phyloP scores from a whole-genome alignment of 2,329 filamentous ascomycete species.

The Corinectria fuckeliana region DNA sequence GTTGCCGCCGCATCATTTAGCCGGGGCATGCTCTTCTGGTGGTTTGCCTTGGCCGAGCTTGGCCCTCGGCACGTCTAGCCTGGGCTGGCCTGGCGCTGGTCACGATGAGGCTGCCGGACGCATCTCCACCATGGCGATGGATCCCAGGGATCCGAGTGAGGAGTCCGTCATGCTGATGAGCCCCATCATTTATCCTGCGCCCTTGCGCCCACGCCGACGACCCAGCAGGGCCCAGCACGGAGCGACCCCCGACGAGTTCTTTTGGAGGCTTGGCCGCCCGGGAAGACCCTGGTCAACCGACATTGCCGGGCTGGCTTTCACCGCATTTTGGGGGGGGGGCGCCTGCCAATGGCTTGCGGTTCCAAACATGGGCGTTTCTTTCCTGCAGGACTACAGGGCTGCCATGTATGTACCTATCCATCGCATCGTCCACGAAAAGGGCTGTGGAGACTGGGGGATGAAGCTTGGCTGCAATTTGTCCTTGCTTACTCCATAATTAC shows the following conservation, averaged over 20 bases:
- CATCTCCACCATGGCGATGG: conserved; percentile 17
- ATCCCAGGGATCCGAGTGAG: conserved; percentile 9
- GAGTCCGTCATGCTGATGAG: not conserved
- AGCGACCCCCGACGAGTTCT: not conserved
- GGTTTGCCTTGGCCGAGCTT: conserved; percentile 22
- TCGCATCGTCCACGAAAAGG: not conserved
- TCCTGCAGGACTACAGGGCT: conserved; percentile 22
- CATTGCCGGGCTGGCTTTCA: conserved; percentile 36
- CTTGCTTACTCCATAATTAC: not conserved
- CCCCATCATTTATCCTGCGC: conserved; percentile 11
- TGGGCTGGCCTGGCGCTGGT: conserved; percentile 22
- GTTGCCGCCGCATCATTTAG: conserved; percentile 20
- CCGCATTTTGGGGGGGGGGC: conserved; percentile 36
- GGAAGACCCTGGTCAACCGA: conserved; percentile 35
- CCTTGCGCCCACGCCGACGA: conserved; percentile 26
- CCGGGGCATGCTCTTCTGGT: conserved; percentile 26
- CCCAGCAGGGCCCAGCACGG: not conserved
- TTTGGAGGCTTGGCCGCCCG: conserved; percentile 21
- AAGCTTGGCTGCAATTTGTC: not conserved
- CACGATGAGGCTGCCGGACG: conserved; percentile 19
- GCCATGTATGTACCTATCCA: conserved; percentile 8
- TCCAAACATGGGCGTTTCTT: conserved; percentile 20
- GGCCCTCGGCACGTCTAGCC: conserved; percentile 31
- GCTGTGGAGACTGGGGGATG: conserved; percentile 3
- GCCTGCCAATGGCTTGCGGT: conserved; percentile 29